A percentile compares a stretch with the other conserved stretches of the same genome.
Conservation (phyloP, 2,329 filamentous ascomycete genomes). For the Colletotrichum sp. region DNA sequence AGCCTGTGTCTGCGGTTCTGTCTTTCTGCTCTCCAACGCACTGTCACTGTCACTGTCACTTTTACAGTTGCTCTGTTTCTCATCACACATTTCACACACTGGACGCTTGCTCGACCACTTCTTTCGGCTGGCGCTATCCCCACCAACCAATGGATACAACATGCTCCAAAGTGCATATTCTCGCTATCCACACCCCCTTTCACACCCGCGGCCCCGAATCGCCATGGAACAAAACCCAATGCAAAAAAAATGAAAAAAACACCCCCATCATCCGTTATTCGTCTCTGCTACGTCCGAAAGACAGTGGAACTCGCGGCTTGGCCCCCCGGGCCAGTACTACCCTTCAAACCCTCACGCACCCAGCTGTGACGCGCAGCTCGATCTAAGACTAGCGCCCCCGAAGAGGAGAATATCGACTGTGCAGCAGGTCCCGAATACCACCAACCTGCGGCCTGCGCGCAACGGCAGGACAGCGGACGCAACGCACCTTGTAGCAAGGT, state of each 20-base stretch:
- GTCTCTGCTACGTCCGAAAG: conserved; percentile 21
- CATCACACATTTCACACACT: not conserved
- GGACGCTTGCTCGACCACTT: not conserved
- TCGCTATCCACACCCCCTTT: not conserved
- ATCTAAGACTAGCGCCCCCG: conserved; percentile 17
- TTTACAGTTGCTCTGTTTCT: not conserved
- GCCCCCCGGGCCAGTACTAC: not conserved
- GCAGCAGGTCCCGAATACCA: conserved; percentile 21
- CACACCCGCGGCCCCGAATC: not conserved
- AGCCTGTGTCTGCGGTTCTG: not conserved
- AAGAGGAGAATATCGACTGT: conserved; percentile 19
- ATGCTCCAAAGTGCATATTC: not conserved
- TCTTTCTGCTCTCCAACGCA: not conserved
- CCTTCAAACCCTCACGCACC: conserved; percentile 6
- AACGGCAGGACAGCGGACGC: not conserved
- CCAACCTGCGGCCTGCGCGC: not conserved
- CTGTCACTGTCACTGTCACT: not conserved
- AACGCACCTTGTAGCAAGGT: not conserved
- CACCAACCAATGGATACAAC: not conserved
- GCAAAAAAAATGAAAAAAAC: not conserved
- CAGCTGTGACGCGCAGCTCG: conserved; percentile 20
- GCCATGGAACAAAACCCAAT: not conserved
- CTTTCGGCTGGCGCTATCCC: not conserved
- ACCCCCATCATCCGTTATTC: conserved; percentile 2
- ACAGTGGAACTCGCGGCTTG: conserved; percentile 14